Percentiles rank a stretch among this genome's conserved stretches.
These are phyloP conservation scores for Eucalyptus globulus DNA, from an alignment of 345 rosid genomes.

Conservation along the genomic window DNA sequence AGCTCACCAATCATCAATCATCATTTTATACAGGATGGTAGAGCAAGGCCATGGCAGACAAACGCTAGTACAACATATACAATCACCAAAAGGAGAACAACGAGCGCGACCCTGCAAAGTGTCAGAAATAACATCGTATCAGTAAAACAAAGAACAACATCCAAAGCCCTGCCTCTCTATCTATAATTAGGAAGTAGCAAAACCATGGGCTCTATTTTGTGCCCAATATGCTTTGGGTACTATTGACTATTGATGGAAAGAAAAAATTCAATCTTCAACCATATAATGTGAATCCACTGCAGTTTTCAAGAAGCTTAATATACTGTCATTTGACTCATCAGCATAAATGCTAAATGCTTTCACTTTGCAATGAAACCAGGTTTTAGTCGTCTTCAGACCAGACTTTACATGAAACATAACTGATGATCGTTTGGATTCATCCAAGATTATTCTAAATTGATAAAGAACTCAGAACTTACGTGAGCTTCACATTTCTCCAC, in stretches of 20 bases:
- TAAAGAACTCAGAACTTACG: constrained; percentile 25
- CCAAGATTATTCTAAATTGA: not conserved
- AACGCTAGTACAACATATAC: constrained; percentile 63
- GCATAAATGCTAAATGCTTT: not conserved
- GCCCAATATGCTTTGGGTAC: not conserved
- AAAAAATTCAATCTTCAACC: not conserved
- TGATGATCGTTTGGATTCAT: not conserved
- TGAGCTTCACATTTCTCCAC: constrained; percentile 96
- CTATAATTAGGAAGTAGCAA: not conserved
- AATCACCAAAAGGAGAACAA: constrained; percentile 47
- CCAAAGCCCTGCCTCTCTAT: not conserved
- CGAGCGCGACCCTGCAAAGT: constrained; percentile 52
- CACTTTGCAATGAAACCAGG: not conserved
- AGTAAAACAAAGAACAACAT: not conserved
- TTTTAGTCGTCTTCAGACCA: not conserved
- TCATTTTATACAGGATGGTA: constrained; percentile 70
- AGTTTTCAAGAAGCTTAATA: not conserved
- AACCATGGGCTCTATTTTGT: not conserved
- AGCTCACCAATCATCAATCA: not conserved
- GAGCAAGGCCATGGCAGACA: constrained; percentile 68
- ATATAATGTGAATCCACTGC: not conserved
- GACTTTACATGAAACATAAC: not conserved
- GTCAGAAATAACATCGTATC: not conserved
- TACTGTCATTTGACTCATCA: not conserved
- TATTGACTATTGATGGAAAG: not conserved